Percentiles rank a stretch among this genome's conserved stretches.
Evolutionary conservation across 257 asterid species (phyloP).

Genomic region (Fraxinus americana): DNA sequence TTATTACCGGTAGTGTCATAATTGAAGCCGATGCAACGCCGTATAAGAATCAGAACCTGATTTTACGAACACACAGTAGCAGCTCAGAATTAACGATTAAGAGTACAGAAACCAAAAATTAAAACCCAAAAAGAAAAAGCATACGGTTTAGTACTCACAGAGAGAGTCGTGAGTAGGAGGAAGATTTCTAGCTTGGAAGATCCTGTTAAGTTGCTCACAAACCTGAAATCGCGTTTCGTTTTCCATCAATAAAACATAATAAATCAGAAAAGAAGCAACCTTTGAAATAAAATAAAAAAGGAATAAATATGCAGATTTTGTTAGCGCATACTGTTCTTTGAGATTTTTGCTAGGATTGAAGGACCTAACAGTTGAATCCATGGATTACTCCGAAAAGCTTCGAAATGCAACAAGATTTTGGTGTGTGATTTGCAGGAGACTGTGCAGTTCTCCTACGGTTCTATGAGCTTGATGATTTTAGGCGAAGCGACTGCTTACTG

Average conservation of each 20-base stretch:
- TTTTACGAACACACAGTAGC: constrained; percentile 14
- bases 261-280: background rate
- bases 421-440: background rate
- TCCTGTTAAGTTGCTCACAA: constrained; percentile 79
- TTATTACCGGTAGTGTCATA: constrained; percentile 41
- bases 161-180: constrained; percentile 47
- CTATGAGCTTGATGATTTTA: background rate
- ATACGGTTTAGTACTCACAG: constrained; percentile 31
- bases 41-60: constrained; percentile 58
- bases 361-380: constrained; percentile 55
- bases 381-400: constrained; percentile 27
- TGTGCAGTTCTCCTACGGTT: background rate
- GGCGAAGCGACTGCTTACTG: background rate
- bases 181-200: constrained; percentile 67
- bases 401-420: constrained; percentile 1
- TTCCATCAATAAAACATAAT: background rate
- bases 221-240: constrained; percentile 42
- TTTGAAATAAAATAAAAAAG: background rate
- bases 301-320: background rate
- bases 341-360: constrained; percentile 67
- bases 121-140: background rate
- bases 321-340: constrained; percentile 63
- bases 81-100: background rate
- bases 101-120: background rate
- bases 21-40: constrained; percentile 50